phyloP scores from a whole-genome alignment of 1,284 basidiomycete genomes.

The Taiwanofungus camphoratus region DNA sequence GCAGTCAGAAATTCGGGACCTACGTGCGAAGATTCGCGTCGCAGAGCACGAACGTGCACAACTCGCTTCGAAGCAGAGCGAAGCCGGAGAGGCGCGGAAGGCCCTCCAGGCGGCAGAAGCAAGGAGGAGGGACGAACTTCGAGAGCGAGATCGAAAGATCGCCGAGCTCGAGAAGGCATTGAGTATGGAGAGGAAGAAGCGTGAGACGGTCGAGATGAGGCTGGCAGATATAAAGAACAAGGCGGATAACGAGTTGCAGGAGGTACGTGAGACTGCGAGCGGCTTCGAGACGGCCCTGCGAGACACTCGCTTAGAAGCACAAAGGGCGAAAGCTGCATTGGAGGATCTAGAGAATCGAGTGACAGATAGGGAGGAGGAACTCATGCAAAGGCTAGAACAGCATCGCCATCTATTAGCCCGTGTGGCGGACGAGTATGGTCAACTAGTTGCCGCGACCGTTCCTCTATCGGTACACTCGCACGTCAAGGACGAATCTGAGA shows the following conservation, averaged over 20 bases:
- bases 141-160: constrained; percentile 48
- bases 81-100: constrained; percentile 47
- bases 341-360: constrained; percentile 21
- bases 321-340: constrained; percentile 25
- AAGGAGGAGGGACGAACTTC: constrained; percentile 46
- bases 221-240: constrained; percentile 38
- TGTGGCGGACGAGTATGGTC: constrained; percentile 54
- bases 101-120: constrained; percentile 43
- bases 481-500: constrained; percentile 38
- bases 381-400: constrained; percentile 46
- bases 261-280: constrained; percentile 30
- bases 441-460: constrained; percentile 47
- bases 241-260: constrained; percentile 36
- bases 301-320: constrained; percentile 31
- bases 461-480: constrained; percentile 32
- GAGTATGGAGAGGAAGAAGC: constrained; percentile 43
- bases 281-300: constrained; percentile 34
- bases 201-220: constrained; percentile 40
- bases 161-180: constrained; percentile 51
- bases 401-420: constrained; percentile 38
- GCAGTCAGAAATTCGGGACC: constrained; percentile 56
- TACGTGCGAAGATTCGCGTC: constrained; percentile 51
- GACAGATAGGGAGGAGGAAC: constrained; percentile 34
- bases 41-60: constrained; percentile 56
- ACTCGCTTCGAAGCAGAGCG: constrained; percentile 45